A percentile compares a stretch with the other conserved stretches of the same genome.
phyloP scores from a whole-genome alignment of 257 asterid genomes.

The Mitragyna speciosa region DNA sequence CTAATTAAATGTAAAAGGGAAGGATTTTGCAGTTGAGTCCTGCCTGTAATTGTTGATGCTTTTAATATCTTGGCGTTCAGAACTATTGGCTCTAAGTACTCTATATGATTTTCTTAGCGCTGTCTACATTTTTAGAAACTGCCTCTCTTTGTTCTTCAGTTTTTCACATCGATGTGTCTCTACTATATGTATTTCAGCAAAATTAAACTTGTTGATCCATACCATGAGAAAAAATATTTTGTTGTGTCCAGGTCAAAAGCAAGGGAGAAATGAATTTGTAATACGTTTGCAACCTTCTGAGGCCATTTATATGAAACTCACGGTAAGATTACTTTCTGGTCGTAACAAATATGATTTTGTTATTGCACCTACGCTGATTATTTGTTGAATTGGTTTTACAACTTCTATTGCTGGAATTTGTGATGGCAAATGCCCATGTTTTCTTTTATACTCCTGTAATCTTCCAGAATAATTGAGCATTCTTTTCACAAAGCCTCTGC shows the following conservation, averaged over 20 bases:
- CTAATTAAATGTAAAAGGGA: neutral
- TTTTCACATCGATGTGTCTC: neutral
- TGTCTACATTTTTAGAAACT: neutral
- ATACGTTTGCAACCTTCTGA: slow-evolving; percentile 97
- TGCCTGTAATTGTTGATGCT: neutral
- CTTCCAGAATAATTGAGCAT: neutral
- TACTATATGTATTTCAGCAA: neutral
- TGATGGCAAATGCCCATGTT: neutral
- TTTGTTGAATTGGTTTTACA: neutral
- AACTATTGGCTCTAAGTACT: neutral
- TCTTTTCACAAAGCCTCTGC: neutral
- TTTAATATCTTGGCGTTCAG: neutral
- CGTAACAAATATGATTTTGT: neutral
- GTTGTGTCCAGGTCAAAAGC: slow-evolving; percentile 67
- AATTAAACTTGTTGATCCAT: slow-evolving; percentile 16
- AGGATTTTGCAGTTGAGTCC: neutral
- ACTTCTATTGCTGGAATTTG: neutral
- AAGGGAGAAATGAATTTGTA: slow-evolving; percentile 93
- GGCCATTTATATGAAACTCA: slow-evolving; percentile 97
- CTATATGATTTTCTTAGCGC: neutral
- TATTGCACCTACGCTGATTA: neutral
- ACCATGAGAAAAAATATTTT: slow-evolving; percentile 14
- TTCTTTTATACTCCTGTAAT: neutral
- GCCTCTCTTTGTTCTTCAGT: neutral
- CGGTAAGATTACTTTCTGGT: slow-evolving; percentile 42